Evolutionary conservation across 352 stramenopile genomes (phyloP).

Genomic region (Peronospora farinosa): DNA sequence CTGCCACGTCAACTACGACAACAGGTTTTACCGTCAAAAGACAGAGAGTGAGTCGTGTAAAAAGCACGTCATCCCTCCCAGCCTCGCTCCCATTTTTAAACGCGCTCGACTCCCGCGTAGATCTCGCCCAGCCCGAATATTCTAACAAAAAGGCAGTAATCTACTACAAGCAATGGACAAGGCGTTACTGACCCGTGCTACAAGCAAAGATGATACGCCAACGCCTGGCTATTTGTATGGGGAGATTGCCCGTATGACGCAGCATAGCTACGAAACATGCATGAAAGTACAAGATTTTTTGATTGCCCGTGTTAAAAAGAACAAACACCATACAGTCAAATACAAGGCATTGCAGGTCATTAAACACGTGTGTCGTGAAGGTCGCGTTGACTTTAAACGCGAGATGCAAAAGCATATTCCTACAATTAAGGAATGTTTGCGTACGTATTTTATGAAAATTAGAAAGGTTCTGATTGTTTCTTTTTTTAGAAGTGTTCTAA

Average conservation of each 20-base stretch:
- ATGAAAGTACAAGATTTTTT: constrained; percentile 88
- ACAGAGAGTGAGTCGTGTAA: not conserved
- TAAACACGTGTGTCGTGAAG: constrained; percentile 88
- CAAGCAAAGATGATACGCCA: constrained; percentile 89
- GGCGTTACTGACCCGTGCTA: constrained; percentile 87
- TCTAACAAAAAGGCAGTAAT: no score
- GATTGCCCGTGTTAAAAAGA: constrained; percentile 88
- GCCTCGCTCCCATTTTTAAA: not conserved
- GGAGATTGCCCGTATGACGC: constrained; percentile 92
- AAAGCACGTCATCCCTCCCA: constrained; percentile 8
- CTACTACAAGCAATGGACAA: constrained; percentile 80
- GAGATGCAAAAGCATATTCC: constrained; percentile 89
- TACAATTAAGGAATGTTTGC: constrained; percentile 89
- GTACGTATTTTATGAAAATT: constrained; percentile 30
- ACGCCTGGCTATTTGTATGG: constrained; percentile 95
- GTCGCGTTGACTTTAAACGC: constrained; percentile 86
- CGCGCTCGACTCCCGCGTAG: not conserved
- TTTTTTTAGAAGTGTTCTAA: not conserved
- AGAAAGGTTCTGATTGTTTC: not conserved
- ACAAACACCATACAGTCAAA: constrained; percentile 94
- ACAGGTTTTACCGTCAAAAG: not conserved
- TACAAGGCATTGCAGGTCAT: constrained; percentile 92
- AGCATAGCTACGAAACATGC: constrained; percentile 88
- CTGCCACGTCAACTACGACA: not conserved
- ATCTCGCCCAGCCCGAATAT: not conserved